Evolutionary conservation across 768 basidiomycete species (phyloP).

Genomic region (Guyanaporus albipodus): DNA sequence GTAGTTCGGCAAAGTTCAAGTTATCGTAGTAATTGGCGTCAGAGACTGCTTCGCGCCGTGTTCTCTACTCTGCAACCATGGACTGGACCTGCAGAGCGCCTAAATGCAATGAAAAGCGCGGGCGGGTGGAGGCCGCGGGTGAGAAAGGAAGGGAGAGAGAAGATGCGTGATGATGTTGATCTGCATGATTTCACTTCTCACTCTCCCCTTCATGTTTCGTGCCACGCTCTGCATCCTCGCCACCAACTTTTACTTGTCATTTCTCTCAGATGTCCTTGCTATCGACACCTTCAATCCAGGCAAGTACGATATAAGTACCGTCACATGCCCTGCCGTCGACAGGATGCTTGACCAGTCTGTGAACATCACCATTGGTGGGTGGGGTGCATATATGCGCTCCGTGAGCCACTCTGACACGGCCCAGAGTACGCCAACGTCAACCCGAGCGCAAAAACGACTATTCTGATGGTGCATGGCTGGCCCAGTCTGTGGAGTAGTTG

Average conservation of each 20-base stretch:
- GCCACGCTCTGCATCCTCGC: neutral
- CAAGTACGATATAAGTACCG: constrained; percentile 32
- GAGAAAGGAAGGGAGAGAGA: too few relatives aligned
- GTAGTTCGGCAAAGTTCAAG: too few relatives aligned
- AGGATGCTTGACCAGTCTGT: constrained; percentile 32
- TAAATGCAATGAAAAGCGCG: too few relatives aligned
- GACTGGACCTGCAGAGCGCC: too few relatives aligned
- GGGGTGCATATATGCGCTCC: constrained; percentile 8
- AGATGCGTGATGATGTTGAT: too few relatives aligned
- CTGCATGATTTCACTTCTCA: too few relatives aligned
- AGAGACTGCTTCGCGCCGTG: too few relatives aligned
- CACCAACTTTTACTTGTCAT: neutral
- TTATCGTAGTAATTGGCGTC: too few relatives aligned
- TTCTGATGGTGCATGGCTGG: constrained; percentile 78
- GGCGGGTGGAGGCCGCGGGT: too few relatives aligned
- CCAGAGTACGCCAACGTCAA: constrained; percentile 62
- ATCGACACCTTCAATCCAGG: constrained; percentile 35
- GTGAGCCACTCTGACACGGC: neutral
- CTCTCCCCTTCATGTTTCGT: too few relatives aligned
- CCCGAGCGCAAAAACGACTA: constrained; percentile 43
- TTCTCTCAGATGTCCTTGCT: neutral
- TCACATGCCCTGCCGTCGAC: constrained; percentile 41
- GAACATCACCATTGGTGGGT: constrained; percentile 46
- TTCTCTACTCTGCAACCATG: too few relatives aligned
- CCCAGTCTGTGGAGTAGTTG: constrained; percentile 74